These are phyloP conservation scores for Millerozyma miso DNA, from an alignment of 805 yeast genomes.

Conservation along the genomic window DNA sequence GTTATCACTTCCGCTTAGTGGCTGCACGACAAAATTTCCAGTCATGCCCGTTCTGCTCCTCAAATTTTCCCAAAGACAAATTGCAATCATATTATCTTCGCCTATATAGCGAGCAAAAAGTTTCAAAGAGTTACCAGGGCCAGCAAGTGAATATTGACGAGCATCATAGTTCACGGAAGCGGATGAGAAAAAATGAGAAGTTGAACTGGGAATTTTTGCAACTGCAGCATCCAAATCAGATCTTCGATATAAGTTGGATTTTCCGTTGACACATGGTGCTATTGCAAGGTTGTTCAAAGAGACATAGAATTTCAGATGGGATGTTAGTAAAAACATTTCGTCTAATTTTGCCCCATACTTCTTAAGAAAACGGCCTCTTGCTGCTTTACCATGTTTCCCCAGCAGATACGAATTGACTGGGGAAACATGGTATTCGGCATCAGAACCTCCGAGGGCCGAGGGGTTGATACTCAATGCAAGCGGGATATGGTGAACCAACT, in stretches of 20 bases:
- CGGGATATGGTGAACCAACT: constrained; percentile 80
- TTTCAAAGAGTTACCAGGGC: constrained; percentile 51
- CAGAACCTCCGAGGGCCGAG: constrained; percentile 12
- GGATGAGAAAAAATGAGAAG: constrained; percentile 29
- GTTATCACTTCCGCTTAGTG: constrained; percentile 42
- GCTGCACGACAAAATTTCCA: constrained; percentile 76
- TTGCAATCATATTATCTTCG: constrained; percentile 90
- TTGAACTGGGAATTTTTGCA: constrained; percentile 24
- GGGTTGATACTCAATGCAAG: constrained; percentile 46
- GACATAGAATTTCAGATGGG: constrained; percentile 82
- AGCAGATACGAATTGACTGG: constrained; percentile 8
- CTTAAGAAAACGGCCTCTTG: constrained; percentile 14
- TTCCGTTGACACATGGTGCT: constrained; percentile 91
- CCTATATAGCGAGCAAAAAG: constrained; percentile 80
- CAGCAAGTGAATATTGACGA: constrained; percentile 18
- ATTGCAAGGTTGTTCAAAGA: constrained; percentile 68
- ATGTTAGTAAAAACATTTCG: constrained; percentile 78
- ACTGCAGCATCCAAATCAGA: constrained; percentile 63
- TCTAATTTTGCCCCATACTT: constrained; percentile 64
- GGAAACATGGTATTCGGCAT: constrained; percentile 20
- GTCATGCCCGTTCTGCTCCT: constrained; percentile 70
- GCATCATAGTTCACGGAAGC: constrained; percentile 28
- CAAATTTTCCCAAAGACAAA: constrained; percentile 71
- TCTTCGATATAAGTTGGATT: constrained; percentile 71
- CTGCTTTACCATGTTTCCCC: background rate